Evolutionary conservation across 257 asterid genomes (phyloP).

Genomic region (Linaria vulgaris): DNA sequence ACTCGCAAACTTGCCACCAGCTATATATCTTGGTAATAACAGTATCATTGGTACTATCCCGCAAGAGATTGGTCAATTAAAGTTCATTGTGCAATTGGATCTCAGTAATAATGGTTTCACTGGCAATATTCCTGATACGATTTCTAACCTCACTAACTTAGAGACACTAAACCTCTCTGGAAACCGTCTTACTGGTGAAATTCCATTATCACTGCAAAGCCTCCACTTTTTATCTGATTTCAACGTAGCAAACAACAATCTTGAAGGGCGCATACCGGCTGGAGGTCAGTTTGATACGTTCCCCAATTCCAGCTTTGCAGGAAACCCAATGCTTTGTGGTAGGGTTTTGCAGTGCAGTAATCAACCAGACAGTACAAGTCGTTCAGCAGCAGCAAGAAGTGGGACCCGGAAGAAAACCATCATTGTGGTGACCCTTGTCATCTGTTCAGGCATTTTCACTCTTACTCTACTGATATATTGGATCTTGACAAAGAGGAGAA

Average conservation of each 20-base stretch:
- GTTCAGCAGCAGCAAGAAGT: constrained; percentile 30
- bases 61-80: constrained; percentile 59
- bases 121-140: constrained; percentile 72
- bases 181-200: constrained; percentile 69
- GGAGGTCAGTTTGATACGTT: constrained; percentile 96
- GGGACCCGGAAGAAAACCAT: constrained; percentile 61
- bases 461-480: constrained; percentile 61
- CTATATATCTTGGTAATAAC: constrained; percentile 67
- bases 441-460: constrained; percentile 63
- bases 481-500: constrained; percentile 63
- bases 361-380: constrained; percentile 28
- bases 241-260: constrained; percentile 78
- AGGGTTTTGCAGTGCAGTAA: constrained; percentile 48
- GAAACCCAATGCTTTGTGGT: constrained; percentile 81
- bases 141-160: constrained; percentile 76
- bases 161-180: constrained; percentile 77
- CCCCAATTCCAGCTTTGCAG: constrained; percentile 62
- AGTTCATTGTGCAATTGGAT: constrained; percentile 68
- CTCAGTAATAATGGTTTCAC: constrained; percentile 66
- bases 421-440: constrained; percentile 58
- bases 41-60: constrained; percentile 69
- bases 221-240: constrained; percentile 84
- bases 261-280: constrained; percentile 74
- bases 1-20: constrained; percentile 78
- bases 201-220: constrained; percentile 68